phyloP scores from a whole-genome alignment of 805 yeast genomes.

The Starmera dryadoides region DNA sequence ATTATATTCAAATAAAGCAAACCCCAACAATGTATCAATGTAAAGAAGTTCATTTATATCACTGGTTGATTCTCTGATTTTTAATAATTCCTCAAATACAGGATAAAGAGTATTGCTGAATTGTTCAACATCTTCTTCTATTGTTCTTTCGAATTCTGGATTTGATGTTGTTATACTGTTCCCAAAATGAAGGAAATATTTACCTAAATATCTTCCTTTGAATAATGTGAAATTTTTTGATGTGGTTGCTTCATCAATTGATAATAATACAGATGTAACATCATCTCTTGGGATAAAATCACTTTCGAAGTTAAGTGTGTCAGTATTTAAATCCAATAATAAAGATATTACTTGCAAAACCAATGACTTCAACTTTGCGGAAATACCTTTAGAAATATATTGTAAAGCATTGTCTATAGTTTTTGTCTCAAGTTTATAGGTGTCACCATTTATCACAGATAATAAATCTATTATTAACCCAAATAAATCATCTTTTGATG shows the following conservation, averaged over 20 bases:
- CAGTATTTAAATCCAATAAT: conserved; percentile 14
- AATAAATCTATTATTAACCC: not conserved
- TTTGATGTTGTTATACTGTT: not conserved
- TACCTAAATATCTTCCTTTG: conserved; percentile 1
- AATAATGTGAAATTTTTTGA: not conserved
- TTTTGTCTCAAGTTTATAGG: not conserved
- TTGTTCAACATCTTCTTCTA: conserved; percentile 11
- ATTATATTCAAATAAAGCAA: conserved; percentile 24
- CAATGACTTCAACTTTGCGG: not conserved
- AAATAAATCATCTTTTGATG: not conserved
- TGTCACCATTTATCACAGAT: not conserved
- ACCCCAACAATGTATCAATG: conserved; percentile 35
- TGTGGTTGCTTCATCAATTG: no score
- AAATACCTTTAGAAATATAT: conserved; percentile 4
- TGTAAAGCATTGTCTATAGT: conserved; percentile 5
- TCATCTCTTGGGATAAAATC: not conserved
- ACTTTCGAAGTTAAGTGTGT: not conserved
- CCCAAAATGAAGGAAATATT: not conserved
- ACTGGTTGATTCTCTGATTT: conserved; percentile 6
- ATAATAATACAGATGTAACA: not conserved
- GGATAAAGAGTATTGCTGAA: conserved; percentile 20
- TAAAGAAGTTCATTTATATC: conserved; percentile 17
- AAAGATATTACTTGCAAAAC: conserved; percentile 9
- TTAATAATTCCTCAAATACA: conserved; percentile 21
- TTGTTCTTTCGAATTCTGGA: conserved; percentile 4